Base-by-base conservation (phyloP, 345 rosid species). In the Populus ilicifolia region DNA sequence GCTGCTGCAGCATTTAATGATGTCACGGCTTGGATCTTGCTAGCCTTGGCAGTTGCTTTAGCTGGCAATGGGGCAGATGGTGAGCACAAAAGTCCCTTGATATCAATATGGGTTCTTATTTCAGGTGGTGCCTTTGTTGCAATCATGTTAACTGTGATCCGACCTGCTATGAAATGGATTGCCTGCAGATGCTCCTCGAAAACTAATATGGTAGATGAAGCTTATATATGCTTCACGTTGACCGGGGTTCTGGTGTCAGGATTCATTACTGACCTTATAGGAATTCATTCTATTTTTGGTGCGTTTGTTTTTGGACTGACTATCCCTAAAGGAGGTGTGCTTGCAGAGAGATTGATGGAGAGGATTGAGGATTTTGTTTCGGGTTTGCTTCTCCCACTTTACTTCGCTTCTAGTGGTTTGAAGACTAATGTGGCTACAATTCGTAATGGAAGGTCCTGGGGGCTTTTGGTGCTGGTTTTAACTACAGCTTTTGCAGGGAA, bases 1-100 rank as follows among this genome's bases (percentile, higher is more conserved):
- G 89, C 97, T 5, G 93, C 97, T 0, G 98, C 97, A 20, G 94
- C 97, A 30, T 86, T 94, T 80, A 92, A 94, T 77, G 98, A 94
- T 56, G 85, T 94, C 0, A 92, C 91, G 3, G 97, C 94, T 0
- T 94, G 98, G 97, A 87, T 94, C 68, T 80, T 94, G 30, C 83
- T 94, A 0, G 96, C 98, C 17, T 78, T 90, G 0, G 98, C 94
- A 25, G 89, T 94, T 6, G 97, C 94, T 14, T 83, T 94, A 0
- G 81, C 89, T 0, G 90, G 87, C 27, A 77, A 83, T 25, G 86
- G 83, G 0, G 38, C 71, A 0, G 52, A 69, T 33, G 81, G 48
- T 2, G 73, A 21, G 10, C 74, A 50, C 72, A 75, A 46, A 1
- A 54, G 80, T 56, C 88, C 87, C 0, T 73, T 86, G 66, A 77